Conservation (phyloP, 305 asterid genomes). For the Salvia sclarea region DNA sequence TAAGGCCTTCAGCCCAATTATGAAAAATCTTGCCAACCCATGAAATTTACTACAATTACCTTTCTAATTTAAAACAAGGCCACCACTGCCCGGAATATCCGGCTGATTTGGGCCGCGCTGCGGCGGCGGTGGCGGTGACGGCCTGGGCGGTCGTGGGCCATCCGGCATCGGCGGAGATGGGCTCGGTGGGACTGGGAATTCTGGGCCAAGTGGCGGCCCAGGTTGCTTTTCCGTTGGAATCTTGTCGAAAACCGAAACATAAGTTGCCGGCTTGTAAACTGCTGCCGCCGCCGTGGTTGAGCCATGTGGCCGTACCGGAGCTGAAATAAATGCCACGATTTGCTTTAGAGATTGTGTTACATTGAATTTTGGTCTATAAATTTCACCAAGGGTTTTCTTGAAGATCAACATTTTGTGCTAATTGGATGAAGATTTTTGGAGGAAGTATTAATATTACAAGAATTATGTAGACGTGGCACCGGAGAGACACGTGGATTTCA, state of each 20-base stretch:
- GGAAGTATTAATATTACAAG: neutral
- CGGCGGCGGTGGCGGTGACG: conserved; percentile 36
- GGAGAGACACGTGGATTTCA: conserved; percentile 28
- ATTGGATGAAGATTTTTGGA: neutral
- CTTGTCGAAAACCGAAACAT: conserved; percentile 39
- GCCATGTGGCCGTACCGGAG: neutral
- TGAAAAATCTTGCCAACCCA: too few relatives aligned
- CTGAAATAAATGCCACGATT: neutral
- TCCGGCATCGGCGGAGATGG: conserved; percentile 51
- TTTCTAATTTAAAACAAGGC: conserved; percentile 20
- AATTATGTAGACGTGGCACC: conserved; percentile 19
- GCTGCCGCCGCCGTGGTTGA: conserved; percentile 35
- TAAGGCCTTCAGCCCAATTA: too few relatives aligned
- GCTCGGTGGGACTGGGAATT: conserved; percentile 40
- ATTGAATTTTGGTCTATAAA: conserved; percentile 2
- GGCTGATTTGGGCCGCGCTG: conserved; percentile 39
- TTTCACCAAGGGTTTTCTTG: conserved; percentile 6
- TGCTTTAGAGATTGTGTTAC: neutral
- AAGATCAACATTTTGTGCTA: conserved; percentile 34
- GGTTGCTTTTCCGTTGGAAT: conserved; percentile 50
- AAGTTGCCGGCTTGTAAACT: neutral
- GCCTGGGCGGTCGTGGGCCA: conserved; percentile 33
- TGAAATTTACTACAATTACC: neutral
- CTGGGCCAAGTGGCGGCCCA: conserved; percentile 50
- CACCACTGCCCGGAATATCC: conserved; percentile 37